These are phyloP conservation scores for Epichloe sp. DNA, from an alignment of 2,329 filamentous ascomycete genomes.

Conservation along the genomic window DNA sequence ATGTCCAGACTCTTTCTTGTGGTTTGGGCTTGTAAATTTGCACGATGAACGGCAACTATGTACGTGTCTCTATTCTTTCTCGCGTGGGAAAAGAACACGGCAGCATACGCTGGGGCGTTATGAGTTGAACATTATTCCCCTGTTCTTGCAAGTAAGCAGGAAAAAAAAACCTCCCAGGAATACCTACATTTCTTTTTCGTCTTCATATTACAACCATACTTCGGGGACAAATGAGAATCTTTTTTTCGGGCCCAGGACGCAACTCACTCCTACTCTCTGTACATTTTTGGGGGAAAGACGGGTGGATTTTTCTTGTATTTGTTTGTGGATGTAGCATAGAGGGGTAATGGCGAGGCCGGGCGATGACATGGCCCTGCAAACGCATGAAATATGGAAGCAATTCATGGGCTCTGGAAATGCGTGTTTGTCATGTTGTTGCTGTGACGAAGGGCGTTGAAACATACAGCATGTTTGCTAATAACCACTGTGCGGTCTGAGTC, in stretches of 20 bases:
- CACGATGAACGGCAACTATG: slow-evolving; percentile 1
- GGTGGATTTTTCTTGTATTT: background rate
- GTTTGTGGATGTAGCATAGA: background rate
- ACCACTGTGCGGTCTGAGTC: too few species aligned
- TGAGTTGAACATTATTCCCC: background rate
- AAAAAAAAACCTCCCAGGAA: too few species aligned
- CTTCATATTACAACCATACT: too few species aligned
- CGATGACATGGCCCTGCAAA: background rate
- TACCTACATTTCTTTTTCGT: too few species aligned
- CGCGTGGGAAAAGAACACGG: background rate
- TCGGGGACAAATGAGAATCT: background rate
- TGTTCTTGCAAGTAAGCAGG: too few species aligned
- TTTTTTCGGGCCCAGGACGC: background rate
- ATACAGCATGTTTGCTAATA: too few species aligned
- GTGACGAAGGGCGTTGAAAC: too few species aligned
- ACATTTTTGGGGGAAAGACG: background rate
- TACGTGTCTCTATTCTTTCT: background rate
- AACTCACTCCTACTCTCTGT: slow-evolving; percentile 3
- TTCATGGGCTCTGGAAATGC: background rate
- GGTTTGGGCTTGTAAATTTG: background rate
- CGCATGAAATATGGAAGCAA: background rate
- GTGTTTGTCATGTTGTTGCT: too few species aligned
- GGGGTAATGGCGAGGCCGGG: background rate
- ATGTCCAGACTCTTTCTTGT: background rate
- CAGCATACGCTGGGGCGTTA: slow-evolving; percentile 2